Conservation (phyloP, 345 rosid genomes). For the Eutrema yunnanense region DNA sequence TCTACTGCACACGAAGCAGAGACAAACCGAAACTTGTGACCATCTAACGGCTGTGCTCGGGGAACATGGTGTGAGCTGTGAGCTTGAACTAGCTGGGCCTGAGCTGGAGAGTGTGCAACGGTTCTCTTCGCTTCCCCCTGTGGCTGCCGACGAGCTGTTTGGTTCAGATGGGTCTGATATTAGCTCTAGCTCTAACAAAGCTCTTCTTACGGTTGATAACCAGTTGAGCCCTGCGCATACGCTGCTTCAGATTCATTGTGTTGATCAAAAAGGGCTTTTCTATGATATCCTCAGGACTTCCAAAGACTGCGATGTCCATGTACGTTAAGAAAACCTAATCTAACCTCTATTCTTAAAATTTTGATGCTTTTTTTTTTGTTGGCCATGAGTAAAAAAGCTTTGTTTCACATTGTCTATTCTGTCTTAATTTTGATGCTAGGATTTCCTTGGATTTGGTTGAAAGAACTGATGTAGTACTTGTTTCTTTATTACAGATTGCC, state of each 20-base stretch:
- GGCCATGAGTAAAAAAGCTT: background rate
- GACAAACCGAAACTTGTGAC: slow-evolving; percentile 47
- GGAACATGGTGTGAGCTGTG: slow-evolving; percentile 58
- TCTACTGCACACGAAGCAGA: slow-evolving; percentile 49
- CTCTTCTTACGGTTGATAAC: slow-evolving; percentile 49
- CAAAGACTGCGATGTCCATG: slow-evolving; percentile 66
- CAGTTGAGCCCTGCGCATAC: slow-evolving; percentile 70
- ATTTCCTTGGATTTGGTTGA: background rate
- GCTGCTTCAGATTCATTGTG: slow-evolving; percentile 57
- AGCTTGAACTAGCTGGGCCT: slow-evolving; percentile 59
- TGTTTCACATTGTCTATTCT: no score
- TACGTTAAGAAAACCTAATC: slow-evolving; percentile 9
- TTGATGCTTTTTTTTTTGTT: background rate
- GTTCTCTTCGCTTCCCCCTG: slow-evolving; percentile 47
- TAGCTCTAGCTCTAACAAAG: slow-evolving; percentile 30
- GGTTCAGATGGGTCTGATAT: slow-evolving; percentile 30
- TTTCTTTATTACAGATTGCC: slow-evolving; percentile 39
- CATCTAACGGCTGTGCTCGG: slow-evolving; percentile 48
- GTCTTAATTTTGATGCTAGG: background rate
- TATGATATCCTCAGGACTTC: slow-evolving; percentile 72
- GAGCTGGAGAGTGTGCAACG: slow-evolving; percentile 45
- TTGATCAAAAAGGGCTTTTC: slow-evolving; percentile 69
- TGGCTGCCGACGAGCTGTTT: slow-evolving; percentile 50
- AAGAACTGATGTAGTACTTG: slow-evolving; percentile 7
- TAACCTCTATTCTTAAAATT: background rate